Percentiles rank a stretch among this genome's conserved stretches.
Conservation (phyloP, 2,329 filamentous ascomycete genomes). For the Epichloe hybrida region DNA sequence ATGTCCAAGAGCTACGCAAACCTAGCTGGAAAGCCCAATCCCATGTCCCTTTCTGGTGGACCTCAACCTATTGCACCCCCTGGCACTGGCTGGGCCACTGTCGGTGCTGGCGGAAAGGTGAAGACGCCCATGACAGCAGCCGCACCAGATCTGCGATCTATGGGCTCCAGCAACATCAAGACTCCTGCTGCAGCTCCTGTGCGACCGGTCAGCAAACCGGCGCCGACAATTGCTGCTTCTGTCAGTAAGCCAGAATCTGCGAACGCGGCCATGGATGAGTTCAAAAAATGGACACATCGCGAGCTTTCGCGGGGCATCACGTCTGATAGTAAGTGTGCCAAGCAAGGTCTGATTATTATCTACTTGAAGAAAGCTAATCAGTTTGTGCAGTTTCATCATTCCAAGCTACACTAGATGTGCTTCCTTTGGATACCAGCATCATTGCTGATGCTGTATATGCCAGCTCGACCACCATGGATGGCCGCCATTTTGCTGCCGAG, state of each 20-base stretch:
- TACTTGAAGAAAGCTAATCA: not conserved
- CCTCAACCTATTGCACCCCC: conserved; percentile 16
- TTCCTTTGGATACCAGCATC: conserved; percentile 65
- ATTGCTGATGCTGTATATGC: conserved; percentile 86
- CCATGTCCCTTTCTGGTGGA: conserved; percentile 14
- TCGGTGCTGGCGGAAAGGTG: conserved; percentile 84
- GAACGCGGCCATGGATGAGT: conserved; percentile 65
- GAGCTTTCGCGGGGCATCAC: conserved; percentile 59
- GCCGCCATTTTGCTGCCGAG: conserved; percentile 84
- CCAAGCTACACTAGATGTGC: conserved; percentile 57
- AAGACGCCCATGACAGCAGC: conserved; percentile 56
- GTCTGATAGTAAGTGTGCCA: conserved; percentile 34
- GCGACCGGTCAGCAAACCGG: conserved; percentile 38
- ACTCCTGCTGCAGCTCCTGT: conserved; percentile 25
- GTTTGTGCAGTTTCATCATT: conserved; percentile 59
- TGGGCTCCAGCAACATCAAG: conserved; percentile 31
- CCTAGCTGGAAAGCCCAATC: conserved; percentile 63
- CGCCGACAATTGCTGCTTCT: conserved; percentile 27
- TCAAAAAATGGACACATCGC: conserved; percentile 86
- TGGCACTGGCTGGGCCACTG: conserved; percentile 69
- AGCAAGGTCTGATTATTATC: conserved; percentile 18
- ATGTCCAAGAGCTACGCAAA: conserved; percentile 86
- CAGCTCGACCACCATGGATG: conserved; percentile 79
- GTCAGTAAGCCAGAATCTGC: conserved; percentile 24
- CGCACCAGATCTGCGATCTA: conserved; percentile 29